These are phyloP conservation scores for Kodamaea lidongshanica DNA, from an alignment of 805 yeast genomes.

Conservation along the genomic window DNA sequence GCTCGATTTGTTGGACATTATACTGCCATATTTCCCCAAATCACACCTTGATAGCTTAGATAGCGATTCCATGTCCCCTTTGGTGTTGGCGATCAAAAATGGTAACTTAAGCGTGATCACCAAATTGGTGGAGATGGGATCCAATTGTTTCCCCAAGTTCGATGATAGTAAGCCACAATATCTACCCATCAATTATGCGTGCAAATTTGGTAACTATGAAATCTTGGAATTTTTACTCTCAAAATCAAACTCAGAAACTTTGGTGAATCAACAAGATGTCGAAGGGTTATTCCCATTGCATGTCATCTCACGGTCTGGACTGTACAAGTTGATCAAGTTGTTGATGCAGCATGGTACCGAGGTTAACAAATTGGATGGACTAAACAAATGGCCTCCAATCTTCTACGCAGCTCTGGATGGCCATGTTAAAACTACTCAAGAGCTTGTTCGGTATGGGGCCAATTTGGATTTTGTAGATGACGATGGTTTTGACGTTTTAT, in stretches of 20 bases:
- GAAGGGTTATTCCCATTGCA: slow-evolving; percentile 88
- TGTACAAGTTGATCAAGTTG: slow-evolving; percentile 58
- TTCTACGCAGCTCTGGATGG: slow-evolving; percentile 89
- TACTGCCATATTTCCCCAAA: slow-evolving; percentile 34
- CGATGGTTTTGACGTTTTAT: slow-evolving; percentile 72
- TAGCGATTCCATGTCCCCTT: slow-evolving; percentile 74
- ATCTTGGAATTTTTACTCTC: slow-evolving; percentile 60
- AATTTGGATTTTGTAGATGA: slow-evolving; percentile 64
- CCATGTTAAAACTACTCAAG: slow-evolving; percentile 60
- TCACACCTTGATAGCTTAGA: slow-evolving; percentile 48
- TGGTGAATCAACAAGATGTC: slow-evolving; percentile 58
- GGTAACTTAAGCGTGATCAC: slow-evolving; percentile 44
- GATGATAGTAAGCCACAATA: slow-evolving; percentile 55
- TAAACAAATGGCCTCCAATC: slow-evolving; percentile 90
- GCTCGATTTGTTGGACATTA: slow-evolving; percentile 36
- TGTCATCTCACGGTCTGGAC: slow-evolving; percentile 82
- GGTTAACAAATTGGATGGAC: slow-evolving; percentile 73
- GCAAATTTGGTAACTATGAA: slow-evolving; percentile 71
- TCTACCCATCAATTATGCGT: slow-evolving; percentile 78
- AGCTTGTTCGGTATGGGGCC: slow-evolving; percentile 70
- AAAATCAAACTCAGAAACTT: slow-evolving; percentile 20
- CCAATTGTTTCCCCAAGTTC: slow-evolving; percentile 37
- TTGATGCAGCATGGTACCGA: slow-evolving; percentile 65
- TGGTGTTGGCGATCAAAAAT: slow-evolving; percentile 70
- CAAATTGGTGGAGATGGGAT: slow-evolving; percentile 28